Base-by-base conservation (phyloP, 495 filamentous ascomycete genomes). In the Penicillium desertorum region DNA sequence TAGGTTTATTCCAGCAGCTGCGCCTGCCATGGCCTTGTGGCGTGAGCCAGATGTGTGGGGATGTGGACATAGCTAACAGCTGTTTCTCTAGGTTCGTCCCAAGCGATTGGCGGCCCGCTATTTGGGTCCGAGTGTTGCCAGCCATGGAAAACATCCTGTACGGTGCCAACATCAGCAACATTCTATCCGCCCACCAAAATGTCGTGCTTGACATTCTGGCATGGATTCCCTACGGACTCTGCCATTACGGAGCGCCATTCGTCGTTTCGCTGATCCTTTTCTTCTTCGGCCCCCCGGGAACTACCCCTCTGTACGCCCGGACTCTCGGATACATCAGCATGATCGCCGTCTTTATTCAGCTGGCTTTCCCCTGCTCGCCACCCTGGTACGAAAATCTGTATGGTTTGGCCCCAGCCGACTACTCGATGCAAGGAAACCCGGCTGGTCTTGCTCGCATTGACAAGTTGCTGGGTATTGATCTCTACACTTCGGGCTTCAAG, bases 81-180 rank as follows among this genome's bases (percentile, higher is more conserved):
- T 5, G 25, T 32, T 61, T 43, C 17, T 39, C 45, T 68, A 92
- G 88, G 59, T 97, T 95, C 73, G 88, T 97, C 60, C 88, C 90
- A 10, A 81, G 83, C 55, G 88, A 91, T 63, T 92, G 88, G 74
- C 83, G 93, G 41, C 91, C 91, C 45, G 87, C 88, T 43, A 96
- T 98, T 62, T 96, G 91, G 88, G 93, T 96, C 56, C 88, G 90
- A 57, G 90, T 98, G 20, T 80, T 98, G 12, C 93, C 93, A 4
- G 89, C 93, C n/a, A 82, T 98, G 59, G 93, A 98, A 70, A 96
- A 98, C 72, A 94, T 98, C 53, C 78, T 98, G 48, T 98, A 98
- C 69, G 93, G 93, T 48, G 91, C 91, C 30, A 96, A 96, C 75
- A 83, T 98, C 47, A 95, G 90, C 76, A 96, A 96, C 71, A 94